Conservation (phyloP, 176 grass and related monocot species). For the Hordeum marinum region DNA sequence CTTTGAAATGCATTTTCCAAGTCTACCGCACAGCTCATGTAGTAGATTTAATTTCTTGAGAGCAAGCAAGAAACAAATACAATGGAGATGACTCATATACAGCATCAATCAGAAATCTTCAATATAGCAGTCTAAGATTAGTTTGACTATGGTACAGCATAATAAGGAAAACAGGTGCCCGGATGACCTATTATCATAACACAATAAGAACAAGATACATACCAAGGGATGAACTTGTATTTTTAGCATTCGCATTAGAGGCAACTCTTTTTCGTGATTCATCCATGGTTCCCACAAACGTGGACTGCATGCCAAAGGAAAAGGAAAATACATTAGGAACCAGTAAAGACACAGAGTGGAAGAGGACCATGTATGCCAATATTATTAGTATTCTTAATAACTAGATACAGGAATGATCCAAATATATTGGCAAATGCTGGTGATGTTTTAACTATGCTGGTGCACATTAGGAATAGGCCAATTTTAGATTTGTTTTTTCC, state of each 20-base stretch:
- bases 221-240: constrained; percentile 59
- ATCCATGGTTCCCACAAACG: constrained; percentile 47
- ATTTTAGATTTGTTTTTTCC: background rate
- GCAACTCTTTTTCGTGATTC: constrained; percentile 60
- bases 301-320: constrained; percentile 21
- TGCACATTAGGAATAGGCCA: background rate
- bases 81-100: constrained; percentile 7
- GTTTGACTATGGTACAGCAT: constrained; percentile 10
- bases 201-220: constrained; percentile 27
- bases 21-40: constrained; percentile 2
- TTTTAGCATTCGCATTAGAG: constrained; percentile 38
- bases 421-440: constrained; percentile 5
- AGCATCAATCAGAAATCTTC: constrained; percentile 8
- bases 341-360: background rate
- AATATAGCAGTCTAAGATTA: constrained; percentile 2
- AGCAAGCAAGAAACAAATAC: background rate
- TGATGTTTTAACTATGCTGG: background rate
- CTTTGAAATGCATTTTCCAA: background rate
- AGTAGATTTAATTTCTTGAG: constrained; percentile 6
- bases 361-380: background rate
- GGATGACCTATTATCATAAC: constrained; percentile 4
- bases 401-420: background rate
- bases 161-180: constrained; percentile 14
- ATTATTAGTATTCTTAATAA: constrained; percentile 8
- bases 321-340: constrained; percentile 33